A percentile compares a stretch with the other conserved stretches of the same genome.
phyloP scores from a whole-genome alignment of 1,139 yeast genomes.

The Yamadazyma dushanensis region DNA sequence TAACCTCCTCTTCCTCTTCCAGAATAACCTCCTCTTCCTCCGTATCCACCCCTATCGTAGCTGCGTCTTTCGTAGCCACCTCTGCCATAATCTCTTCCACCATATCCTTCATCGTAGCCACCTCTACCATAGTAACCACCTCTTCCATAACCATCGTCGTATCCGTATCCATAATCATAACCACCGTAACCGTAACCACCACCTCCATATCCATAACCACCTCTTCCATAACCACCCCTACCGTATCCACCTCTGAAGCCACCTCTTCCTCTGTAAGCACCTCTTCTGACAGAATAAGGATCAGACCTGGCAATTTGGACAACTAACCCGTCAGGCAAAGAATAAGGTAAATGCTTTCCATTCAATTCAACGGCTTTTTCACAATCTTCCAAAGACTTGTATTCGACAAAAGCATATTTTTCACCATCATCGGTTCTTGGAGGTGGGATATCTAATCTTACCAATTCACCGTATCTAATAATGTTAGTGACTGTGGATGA shows the following conservation, averaged over 20 bases:
- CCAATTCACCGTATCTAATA: slow-evolving; percentile 58
- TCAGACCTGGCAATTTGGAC: slow-evolving; percentile 62
- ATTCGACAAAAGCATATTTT: slow-evolving; percentile 75
- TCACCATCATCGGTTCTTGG: slow-evolving; percentile 64
- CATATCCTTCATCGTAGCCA: slow-evolving; percentile 18
- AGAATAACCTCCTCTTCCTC: slow-evolving; percentile 14
- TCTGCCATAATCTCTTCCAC: slow-evolving; percentile 11
- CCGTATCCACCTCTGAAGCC: slow-evolving; percentile 21
- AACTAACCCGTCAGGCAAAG: slow-evolving; percentile 41
- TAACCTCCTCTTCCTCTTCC: slow-evolving; percentile 16
- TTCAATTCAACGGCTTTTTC: slow-evolving; percentile 59
- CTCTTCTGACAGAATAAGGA: slow-evolving; percentile 45
- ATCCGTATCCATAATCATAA: slow-evolving; percentile 11
- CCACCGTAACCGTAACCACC: slow-evolving; percentile 11
- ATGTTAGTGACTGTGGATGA: slow-evolving; percentile 14
- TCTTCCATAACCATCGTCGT: slow-evolving; percentile 13
- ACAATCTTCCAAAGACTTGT: slow-evolving; percentile 58
- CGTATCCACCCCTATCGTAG: slow-evolving; percentile 16
- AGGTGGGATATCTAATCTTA: slow-evolving; percentile 70
- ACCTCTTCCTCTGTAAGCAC: slow-evolving; percentile 30
- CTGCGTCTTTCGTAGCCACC: slow-evolving; percentile 19
- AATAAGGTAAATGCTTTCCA: slow-evolving; percentile 43
- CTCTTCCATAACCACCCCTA: slow-evolving; percentile 22
- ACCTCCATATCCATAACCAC: slow-evolving; percentile 12
- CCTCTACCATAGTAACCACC: slow-evolving; percentile 24